These are phyloP conservation scores for Ramularia endophylla DNA, from an alignment of 2,329 filamentous ascomycete species.

Conservation along the genomic window DNA sequence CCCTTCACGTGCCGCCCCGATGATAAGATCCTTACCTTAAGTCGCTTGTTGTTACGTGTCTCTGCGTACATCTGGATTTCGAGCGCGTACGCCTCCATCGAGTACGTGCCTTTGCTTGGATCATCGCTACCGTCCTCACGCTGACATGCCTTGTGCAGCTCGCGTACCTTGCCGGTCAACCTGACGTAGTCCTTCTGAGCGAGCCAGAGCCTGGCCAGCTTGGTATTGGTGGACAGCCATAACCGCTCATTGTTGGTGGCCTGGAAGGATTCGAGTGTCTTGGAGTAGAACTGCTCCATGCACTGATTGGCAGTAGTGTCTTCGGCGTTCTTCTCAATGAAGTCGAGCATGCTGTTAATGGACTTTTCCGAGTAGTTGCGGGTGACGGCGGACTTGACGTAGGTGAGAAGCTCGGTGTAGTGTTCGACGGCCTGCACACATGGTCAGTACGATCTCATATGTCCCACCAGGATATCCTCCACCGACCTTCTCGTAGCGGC, in stretches of 20 bases:
- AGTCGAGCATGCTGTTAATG: conserved; percentile 99
- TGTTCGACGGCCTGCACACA: conserved; percentile 71
- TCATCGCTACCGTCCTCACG: conserved; percentile 82
- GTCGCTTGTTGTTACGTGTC: conserved; percentile 93
- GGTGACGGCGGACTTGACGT: conserved; percentile 94
- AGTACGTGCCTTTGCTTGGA: conserved; percentile 92
- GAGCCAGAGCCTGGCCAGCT: conserved; percentile 83
- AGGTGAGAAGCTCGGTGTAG: conserved; percentile 91
- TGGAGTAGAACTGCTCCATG: conserved; percentile 92
- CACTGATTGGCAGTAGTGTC: conserved; percentile 65
- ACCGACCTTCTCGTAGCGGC: conserved; percentile 71
- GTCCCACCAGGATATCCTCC: background rate
- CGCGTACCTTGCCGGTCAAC: conserved; percentile 75
- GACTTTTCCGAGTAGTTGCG: conserved; percentile 99
- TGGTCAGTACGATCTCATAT: conserved; percentile 20
- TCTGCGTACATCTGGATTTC: conserved; percentile 99
- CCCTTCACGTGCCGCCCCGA: conserved; percentile 4
- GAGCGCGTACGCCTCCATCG: conserved; percentile 88
- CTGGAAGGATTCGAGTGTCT: conserved; percentile 91
- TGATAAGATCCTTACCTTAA: conserved; percentile 55
- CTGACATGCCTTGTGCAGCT: conserved; percentile 86
- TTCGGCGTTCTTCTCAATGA: conserved; percentile 83
- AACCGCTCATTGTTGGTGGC: conserved; percentile 95
- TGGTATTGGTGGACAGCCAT: conserved; percentile 98
- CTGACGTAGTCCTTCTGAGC: conserved; percentile 83